Base-by-base conservation (phyloP, 2,329 filamentous ascomycete species). In the Trichoderma asperellum region DNA sequence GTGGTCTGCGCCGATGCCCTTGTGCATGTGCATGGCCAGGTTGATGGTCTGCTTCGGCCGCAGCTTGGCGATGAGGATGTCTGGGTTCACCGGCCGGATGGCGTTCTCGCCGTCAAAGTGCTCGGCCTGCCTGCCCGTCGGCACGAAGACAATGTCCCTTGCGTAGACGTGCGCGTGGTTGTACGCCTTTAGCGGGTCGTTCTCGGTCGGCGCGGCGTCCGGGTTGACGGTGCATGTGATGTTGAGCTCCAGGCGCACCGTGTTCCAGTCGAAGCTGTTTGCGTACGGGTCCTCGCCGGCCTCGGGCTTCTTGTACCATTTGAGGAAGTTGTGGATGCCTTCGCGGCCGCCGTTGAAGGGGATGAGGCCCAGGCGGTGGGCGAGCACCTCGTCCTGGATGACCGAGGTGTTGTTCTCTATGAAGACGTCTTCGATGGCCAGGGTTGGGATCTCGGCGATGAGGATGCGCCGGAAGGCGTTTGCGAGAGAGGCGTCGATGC, bases 391-490 rank as follows among this genome's bases (percentile, higher is more conserved):
- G 78, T 99, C 96, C 80, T 98, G 95, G 76, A 99, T 96, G 43
- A 99, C 94, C 5, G 93, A 97, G 62, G 95, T 98, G 85, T 99
- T 99, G 85, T 97, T 96, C 79, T 93, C 88, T 73, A 98, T 90
- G 82, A 92, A 99, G 78, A 97, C 93, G 72, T 89, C 91, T 84
- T 99, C 96, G 76, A 99, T 94, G 74, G 96, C 96, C 57, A 99
- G 87, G 2, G 94, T 96, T 21, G 95, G 94, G 65, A 99, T 92
- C 83, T 99, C 96, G 74, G 95, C 88, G 80, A 99, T 91, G 76
- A 98, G 87, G 76, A 98, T 98, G 75, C 96, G 93, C 71, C 96
- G 94, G 85, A 98, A 97, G 77, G 96, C 96, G 80, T 99, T 99
- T 77, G 96, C 93, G 78, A 99, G 89, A 67, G 93, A 91, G 76